A percentile compares a stretch with the other conserved stretches of the same genome.
These are phyloP conservation scores for Penicillium sumatraense DNA, from an alignment of 2,329 filamentous ascomycete genomes.

Conservation along the genomic window DNA sequence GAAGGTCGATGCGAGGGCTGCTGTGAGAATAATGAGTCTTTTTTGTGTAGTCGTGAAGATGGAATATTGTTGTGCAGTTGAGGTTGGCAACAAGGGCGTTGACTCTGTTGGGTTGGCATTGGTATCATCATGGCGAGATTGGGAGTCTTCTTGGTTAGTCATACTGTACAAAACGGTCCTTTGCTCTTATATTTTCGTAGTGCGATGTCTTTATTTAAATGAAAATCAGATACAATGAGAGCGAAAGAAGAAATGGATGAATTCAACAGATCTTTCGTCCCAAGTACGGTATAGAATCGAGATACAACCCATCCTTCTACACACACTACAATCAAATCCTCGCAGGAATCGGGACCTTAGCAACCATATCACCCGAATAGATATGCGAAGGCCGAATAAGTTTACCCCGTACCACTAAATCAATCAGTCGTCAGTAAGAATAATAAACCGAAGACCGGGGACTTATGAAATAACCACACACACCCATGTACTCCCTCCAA, in stretches of 20 bases:
- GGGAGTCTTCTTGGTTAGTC: not conserved
- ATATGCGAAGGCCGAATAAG: constrained; percentile 35
- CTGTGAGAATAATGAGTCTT: constrained; percentile 42
- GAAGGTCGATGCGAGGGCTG: constrained; percentile 47
- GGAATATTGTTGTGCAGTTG: constrained; percentile 26
- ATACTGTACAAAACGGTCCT: too few species aligned
- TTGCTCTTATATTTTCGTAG: too few species aligned
- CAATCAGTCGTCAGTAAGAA: constrained; percentile 10
- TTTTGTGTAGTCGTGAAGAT: constrained; percentile 40
- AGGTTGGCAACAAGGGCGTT: constrained; percentile 19
- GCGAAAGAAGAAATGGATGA: too few species aligned
- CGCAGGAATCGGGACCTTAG: not conserved
- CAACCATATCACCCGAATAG: constrained; percentile 26
- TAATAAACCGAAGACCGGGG: constrained; percentile 12
- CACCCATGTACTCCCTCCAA: constrained; percentile 40
- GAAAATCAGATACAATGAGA: too few species aligned
- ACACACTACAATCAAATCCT: constrained; percentile 22
- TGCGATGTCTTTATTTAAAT: too few species aligned
- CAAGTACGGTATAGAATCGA: not conserved
- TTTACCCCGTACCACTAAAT: constrained; percentile 33
- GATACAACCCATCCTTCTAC: not conserved
- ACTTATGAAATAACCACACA: constrained; percentile 5
- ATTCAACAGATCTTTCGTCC: too few species aligned
- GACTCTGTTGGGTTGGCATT: constrained; percentile 10
- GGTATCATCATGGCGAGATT: not conserved